Base-by-base conservation (phyloP, 176 grass and related monocot species). In the Poa pratensis region DNA sequence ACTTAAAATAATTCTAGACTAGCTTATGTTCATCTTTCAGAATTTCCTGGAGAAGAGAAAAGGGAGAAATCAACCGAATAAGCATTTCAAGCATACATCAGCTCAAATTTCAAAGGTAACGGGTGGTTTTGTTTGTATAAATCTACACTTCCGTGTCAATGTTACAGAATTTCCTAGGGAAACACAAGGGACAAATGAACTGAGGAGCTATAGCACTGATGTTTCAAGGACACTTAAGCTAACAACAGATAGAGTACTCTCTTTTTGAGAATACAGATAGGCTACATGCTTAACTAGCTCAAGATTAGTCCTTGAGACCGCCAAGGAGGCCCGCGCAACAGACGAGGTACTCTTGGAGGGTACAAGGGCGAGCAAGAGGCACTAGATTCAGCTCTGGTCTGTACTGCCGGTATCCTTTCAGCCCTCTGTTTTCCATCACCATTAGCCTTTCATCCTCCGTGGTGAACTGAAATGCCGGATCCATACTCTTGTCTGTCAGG, bases 271-370 rank as follows among this genome's bases (percentile, higher is more conserved):
- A 40, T 40, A 7, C 39, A 42, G 42, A 45, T 45, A 11, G 42
- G 2, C 2, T 7, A 9, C 15, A 66, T 18, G 17, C 15, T 7
- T 4, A 34, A 35, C 28, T 66, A 9, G 63, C 62, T 34, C 28
- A 34, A 16, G 63, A 66, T 66, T n/a, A 70, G 67, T 70, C 67
- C 37, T 70, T 70, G 10, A 70, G 67, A 5, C 67, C 35, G 4
- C 67, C 37, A 70, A 39, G 66, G 66, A 69, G 66, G 66, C 66
- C 66, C 2, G 66, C 66, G 18, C 66, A 69, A 69, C 66, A 69
- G 3, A 69, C 19, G 35, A 39, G 66, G 35, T 69, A 69, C 66
- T 69, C 66, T 10, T 68, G 30, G 7, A 68, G 64, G 7, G 64
- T 69, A 40, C 35, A 69, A 20, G 66, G 66, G 18, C 66, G 8